Conservation (phyloP, 1,284 basidiomycete species). For the Pseudozyma thailandica region DNA sequence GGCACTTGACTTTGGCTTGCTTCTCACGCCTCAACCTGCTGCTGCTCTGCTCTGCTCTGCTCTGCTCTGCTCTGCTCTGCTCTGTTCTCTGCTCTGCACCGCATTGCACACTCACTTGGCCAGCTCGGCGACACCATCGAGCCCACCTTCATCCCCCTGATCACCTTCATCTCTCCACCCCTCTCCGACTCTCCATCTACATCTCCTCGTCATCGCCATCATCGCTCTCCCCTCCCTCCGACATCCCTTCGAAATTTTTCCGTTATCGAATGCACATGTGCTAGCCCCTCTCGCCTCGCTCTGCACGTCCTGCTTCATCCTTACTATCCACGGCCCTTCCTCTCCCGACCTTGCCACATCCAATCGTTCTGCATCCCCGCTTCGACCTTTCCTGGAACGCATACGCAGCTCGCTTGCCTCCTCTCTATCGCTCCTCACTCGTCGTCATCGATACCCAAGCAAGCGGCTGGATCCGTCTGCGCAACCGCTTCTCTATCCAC, state of each 20-base stretch:
- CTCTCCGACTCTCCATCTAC: too few relatives aligned
- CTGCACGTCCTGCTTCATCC: background rate
- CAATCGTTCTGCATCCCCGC: background rate
- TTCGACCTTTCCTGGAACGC: background rate
- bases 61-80: background rate
- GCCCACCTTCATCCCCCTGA: background rate
- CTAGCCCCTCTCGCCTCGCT: background rate
- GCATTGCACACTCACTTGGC: background rate
- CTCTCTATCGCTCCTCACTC: background rate
- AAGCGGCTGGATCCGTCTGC: constrained; percentile 36
- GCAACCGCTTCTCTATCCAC: background rate
- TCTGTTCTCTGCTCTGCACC: background rate
- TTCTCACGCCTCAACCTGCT: too few relatives aligned
- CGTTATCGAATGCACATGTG: background rate
- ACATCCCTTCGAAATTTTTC: too few relatives aligned
- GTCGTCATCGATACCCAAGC: constrained; percentile 11
- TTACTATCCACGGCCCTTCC: background rate
- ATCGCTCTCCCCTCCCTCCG: background rate
- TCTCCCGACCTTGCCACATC: too few relatives aligned
- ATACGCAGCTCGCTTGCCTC: background rate
- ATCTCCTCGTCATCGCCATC: background rate
- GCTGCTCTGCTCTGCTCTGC: too few relatives aligned
- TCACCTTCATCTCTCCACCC: background rate
- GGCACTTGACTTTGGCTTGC: too few relatives aligned
- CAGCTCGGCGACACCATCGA: background rate